Evolutionary conservation across 163 green algal genomes (phyloP).

Genomic region (Scenedesmus sp.): DNA sequence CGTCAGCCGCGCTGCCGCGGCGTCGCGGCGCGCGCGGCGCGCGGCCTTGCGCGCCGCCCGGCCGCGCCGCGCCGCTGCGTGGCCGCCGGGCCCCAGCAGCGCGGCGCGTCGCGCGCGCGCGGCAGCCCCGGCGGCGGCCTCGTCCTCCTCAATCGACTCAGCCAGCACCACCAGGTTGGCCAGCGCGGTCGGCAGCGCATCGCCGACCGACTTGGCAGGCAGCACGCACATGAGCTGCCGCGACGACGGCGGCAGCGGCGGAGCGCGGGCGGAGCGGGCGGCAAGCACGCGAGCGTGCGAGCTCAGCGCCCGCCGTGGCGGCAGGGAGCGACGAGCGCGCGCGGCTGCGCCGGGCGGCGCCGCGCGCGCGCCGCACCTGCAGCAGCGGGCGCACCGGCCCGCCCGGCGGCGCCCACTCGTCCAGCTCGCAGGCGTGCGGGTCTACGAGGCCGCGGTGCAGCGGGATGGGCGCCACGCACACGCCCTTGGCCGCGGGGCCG

Average conservation of each 20-base stretch:
- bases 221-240: constrained; percentile 72
- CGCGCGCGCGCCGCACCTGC: constrained; percentile 13
- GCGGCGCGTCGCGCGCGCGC: background rate
- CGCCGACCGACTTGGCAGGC: constrained; percentile 51
- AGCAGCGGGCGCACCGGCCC: constrained; percentile 54
- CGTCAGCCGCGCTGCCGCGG: too few species aligned
- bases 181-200: constrained; percentile 47
- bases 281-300: too few species aligned
- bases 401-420: constrained; percentile 47
- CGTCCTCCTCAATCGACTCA: constrained; percentile 37
- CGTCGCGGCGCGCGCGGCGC: background rate
- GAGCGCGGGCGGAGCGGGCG: background rate
- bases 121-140: background rate
- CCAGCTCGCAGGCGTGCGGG: constrained; percentile 21
- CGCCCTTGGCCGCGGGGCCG: background rate
- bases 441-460: constrained; percentile 41
- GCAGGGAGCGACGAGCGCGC: background rate
- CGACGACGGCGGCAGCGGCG: constrained; percentile 29
- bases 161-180: constrained; percentile 49
- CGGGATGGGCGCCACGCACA: constrained; percentile 3
- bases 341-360: too few species aligned
- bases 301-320: constrained; percentile 3
- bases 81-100: background rate
- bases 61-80: background rate
- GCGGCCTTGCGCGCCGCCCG: background rate